Evolutionary conservation across 306 rosid genomes (phyloP).

Genomic region (Luffa acutangula): DNA sequence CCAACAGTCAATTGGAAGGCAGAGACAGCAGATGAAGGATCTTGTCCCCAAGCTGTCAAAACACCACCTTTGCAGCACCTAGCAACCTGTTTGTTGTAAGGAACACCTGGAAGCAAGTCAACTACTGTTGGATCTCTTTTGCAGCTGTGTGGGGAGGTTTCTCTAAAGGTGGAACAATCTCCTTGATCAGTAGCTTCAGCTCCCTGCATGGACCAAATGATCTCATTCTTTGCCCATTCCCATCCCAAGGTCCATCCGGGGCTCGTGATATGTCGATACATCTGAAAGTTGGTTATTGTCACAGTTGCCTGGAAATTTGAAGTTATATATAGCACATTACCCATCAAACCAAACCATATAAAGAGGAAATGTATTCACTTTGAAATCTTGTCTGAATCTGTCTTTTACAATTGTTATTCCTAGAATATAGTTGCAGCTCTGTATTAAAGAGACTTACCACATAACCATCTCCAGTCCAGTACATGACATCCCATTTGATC

Average conservation of each 20-base stretch:
- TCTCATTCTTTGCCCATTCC: conserved; percentile 74
- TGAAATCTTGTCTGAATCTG: not conserved
- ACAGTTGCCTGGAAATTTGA: conserved; percentile 47
- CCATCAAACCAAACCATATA: not conserved
- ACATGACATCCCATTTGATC: conserved; percentile 26
- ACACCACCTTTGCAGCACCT: conserved; percentile 76
- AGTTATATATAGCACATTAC: not conserved
- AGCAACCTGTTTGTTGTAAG: conserved; percentile 56
- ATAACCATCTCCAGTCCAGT: conserved; percentile 29
- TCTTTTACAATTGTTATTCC: no score
- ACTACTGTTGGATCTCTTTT: conserved; percentile 55
- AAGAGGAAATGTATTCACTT: not conserved
- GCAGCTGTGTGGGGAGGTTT: conserved; percentile 57
- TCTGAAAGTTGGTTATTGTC: conserved; percentile 66
- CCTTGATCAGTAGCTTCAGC: conserved; percentile 84
- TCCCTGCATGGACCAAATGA: conserved; percentile 62
- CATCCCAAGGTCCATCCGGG: conserved; percentile 78
- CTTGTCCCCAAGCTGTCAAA: conserved; percentile 63
- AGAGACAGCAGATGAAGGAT: conserved; percentile 48
- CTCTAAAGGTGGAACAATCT: conserved; percentile 61
- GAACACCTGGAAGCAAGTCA: conserved; percentile 71
- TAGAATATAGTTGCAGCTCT: not conserved
- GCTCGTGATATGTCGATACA: conserved; percentile 45
- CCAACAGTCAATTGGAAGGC: conserved; percentile 79
- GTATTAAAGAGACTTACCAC: not conserved